Base-by-base conservation (phyloP, 2,329 filamentous ascomycete genomes). In the Aspergillus ibericus region DNA sequence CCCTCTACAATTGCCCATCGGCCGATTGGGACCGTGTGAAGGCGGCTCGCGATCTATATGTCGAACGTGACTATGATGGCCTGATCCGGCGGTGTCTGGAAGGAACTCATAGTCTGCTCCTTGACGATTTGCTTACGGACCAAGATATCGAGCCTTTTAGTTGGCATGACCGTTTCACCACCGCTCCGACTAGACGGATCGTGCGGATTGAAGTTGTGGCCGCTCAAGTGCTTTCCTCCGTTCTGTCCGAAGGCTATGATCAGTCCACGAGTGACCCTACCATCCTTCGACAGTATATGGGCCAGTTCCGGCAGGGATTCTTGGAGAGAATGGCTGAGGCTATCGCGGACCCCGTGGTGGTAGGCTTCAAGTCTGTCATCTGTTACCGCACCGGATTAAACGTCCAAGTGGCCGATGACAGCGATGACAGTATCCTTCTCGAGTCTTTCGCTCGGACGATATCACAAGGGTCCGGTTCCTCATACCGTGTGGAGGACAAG, bases 291-390 rank as follows among this genome's bases (percentile, higher is more conserved):
- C 10, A 44, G 55, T 62, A 15, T 55, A 68, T 55, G 67, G 62
- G 53, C 18, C 44, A 42, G 58, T 78, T 66, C 64, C 70, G 63
- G 2, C 25, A 60, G 35, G 54, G 60, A 0, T 78, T 76, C 38
- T 67, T 69, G 10, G 59, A 65, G 3, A 64, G 79, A 22, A 86
- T 95, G 35, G 69, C 76, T 10, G 73, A 80, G 1, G 82, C 85
- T 2, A 80, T 92, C 25, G 77, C 80, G 0, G 87, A 95, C 68
- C 77, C 83, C 0, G 82, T 87, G 16, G 87, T 96, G 1, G 90
- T 85, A 1, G 91, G 84, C 2, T 96, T 96, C 82, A 95, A 96
- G 73, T 90, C 87, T 1, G 86, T 93, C 50, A 85, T 96, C 56
- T 93, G 91, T 75, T 95, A 95, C 71, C 83, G 91, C 13, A 90